phyloP scores from a whole-genome alignment of 2,329 filamentous ascomycete species.

The Aphanoascus verrucosus region DNA sequence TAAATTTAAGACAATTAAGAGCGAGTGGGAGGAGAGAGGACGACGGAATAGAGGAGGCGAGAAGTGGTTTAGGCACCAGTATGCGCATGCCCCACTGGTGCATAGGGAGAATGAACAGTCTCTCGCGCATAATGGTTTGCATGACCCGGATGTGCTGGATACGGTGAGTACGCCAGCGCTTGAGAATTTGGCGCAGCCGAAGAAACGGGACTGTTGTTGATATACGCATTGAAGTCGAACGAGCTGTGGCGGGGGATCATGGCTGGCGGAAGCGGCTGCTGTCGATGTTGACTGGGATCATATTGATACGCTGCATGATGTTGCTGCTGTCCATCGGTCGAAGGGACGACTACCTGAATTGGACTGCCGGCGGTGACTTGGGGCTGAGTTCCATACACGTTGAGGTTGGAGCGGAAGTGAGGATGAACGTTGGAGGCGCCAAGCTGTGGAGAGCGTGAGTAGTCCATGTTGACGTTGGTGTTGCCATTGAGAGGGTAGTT shows the following conservation, averaged over 20 bases:
- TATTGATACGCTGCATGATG: background rate
- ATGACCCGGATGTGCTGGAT: conserved; percentile 4
- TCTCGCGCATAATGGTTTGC: conserved; percentile 3
- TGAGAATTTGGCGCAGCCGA: conserved; percentile 19
- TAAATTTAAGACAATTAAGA: background rate
- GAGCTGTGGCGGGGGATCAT: conserved; percentile 20
- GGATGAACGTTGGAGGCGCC: conserved; percentile 38
- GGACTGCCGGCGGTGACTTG: background rate
- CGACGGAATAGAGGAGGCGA: background rate
- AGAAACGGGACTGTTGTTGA: conserved; percentile 22
- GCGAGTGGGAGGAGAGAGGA: background rate
- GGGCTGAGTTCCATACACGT: background rate
- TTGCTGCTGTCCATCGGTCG: background rate
- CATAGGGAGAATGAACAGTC: conserved; percentile 16
- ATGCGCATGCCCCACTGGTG: background rate
- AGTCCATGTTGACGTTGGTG: conserved; percentile 40
- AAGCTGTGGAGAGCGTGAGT: conserved; percentile 41
- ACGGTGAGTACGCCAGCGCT: conserved; percentile 25
- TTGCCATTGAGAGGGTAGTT: conserved; percentile 34
- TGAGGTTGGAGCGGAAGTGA: conserved; percentile 23
- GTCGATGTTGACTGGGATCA: conserved; percentile 23
- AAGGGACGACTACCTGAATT: conserved; percentile 2
- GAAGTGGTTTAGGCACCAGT: background rate
- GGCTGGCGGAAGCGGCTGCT: conserved; percentile 22
- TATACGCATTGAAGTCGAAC: conserved; percentile 32